These are phyloP conservation scores for Cladosporium colombiae DNA, from an alignment of 2,329 filamentous ascomycete genomes.

Conservation along the genomic window DNA sequence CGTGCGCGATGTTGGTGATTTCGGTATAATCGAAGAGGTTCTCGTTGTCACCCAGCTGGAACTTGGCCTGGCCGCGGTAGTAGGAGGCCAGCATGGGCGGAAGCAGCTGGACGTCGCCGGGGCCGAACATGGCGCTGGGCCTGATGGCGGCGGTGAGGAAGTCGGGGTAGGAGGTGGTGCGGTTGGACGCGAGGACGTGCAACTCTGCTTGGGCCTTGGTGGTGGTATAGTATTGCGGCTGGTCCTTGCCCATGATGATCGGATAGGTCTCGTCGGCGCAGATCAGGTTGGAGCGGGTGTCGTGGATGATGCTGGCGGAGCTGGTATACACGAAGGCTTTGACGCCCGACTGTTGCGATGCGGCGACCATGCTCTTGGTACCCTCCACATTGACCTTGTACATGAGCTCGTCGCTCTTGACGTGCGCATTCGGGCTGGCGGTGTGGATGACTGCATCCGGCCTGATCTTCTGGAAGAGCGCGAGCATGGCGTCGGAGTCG, in stretches of 20 bases:
- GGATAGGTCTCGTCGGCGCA: conserved; percentile 53
- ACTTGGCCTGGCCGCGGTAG: conserved; percentile 50
- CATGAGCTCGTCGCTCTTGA: conserved; percentile 40
- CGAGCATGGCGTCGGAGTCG: conserved; percentile 43
- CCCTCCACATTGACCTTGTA: conserved; percentile 55
- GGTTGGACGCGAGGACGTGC: conserved; percentile 52
- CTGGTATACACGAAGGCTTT: conserved; percentile 58
- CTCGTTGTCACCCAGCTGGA: conserved; percentile 53
- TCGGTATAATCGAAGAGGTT: conserved; percentile 59
- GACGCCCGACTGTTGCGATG: conserved; percentile 49
- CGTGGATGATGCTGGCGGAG: conserved; percentile 52
- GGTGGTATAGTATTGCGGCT: conserved; percentile 54
- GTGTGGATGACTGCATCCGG: conserved; percentile 54
- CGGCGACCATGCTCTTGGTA: conserved; percentile 51
- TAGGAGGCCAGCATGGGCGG: conserved; percentile 49
- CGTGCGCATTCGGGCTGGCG: conserved; percentile 44
- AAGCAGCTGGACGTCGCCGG: conserved; percentile 49
- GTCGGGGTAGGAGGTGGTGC: conserved; percentile 40
- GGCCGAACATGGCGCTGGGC: conserved; percentile 54
- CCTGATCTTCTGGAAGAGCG: conserved; percentile 46
- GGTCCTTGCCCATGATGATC: conserved; percentile 46
- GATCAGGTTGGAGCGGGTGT: conserved; percentile 47
- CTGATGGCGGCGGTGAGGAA: conserved; percentile 54
- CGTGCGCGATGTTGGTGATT: conserved; percentile 54
- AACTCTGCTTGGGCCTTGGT: conserved; percentile 54